Evolutionary conservation across 2,329 filamentous ascomycete genomes (phyloP), one percentile per base, ranked within the genome.

Genomic region (Aureobasidium namibiae): DNA sequence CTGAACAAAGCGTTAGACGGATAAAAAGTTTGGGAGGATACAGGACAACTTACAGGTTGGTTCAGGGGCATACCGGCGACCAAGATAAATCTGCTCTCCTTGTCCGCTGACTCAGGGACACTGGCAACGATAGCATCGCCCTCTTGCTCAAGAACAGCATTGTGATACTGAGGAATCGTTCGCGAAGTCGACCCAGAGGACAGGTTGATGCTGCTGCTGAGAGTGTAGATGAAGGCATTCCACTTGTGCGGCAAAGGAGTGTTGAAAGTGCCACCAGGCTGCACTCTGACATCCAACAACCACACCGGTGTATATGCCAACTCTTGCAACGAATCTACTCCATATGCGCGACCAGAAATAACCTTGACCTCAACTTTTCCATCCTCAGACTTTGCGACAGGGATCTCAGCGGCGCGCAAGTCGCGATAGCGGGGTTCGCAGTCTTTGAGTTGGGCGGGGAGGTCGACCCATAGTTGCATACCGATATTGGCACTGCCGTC

Each of bases 231-330:
- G 68, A 97, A 97, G 1, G 89, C 85, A 72, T 95, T 96, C 90
- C 91, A 97, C 29, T 85, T 87, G 62, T 79, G 75, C 0, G 92
- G 92, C 2, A 97, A 70, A 5, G 82, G 73, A 76, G 97, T 92
- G 23, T 78, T 80, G 64, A 97, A 78, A 61, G 79, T 83, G 48
- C 89, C 91, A 56, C 92, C 92, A 0, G 92, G 91, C 67, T 84
- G 76, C 56, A 97, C 82, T 21, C 82, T 85, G 54, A 96, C 78
- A 70, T 97, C 92, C 45, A 97, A 79, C 63, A 96, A 80, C 92
- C 92, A 97, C n/a, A 97, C 91, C 0, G 94, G 94, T 1, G 92
- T 97, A 74, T 97, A 96, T 14, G 92, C 92, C 45, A 97, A 78
- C 69, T 97, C 92, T 70, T 92, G 85, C 56, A 96, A 83, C 14